These are phyloP conservation scores for Colletotrichum acutatum DNA, from an alignment of 2,329 filamentous ascomycete species.

Conservation along the genomic window DNA sequence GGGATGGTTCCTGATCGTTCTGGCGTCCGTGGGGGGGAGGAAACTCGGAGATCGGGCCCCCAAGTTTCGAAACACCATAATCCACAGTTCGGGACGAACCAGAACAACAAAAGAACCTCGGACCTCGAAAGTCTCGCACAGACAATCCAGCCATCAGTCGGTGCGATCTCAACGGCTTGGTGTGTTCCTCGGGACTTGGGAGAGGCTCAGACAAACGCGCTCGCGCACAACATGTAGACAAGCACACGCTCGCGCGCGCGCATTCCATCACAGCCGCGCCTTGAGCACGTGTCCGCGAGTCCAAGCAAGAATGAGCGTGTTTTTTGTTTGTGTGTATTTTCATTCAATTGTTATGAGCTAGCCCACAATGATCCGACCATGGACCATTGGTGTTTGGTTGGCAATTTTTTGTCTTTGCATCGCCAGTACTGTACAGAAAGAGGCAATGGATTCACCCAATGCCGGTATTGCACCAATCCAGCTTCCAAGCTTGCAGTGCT, in stretches of 20 bases:
- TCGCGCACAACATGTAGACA: not conserved
- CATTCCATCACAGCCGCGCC: conserved; percentile 1
- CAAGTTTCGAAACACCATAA: not conserved
- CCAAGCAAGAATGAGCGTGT: not conserved
- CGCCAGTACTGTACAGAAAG: conserved; percentile 35
- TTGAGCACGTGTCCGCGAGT: conserved; percentile 9
- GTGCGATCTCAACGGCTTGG: not conserved
- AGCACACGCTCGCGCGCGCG: conserved; percentile 11
- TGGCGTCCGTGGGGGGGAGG: not conserved
- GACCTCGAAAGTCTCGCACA: conserved; percentile 23
- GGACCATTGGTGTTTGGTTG: conserved; percentile 14
- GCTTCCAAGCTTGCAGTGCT: conserved; percentile 36
- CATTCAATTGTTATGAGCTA: conserved; percentile 33
- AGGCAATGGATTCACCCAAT: conserved; percentile 32
- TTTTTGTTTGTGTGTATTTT: conserved; percentile 33
- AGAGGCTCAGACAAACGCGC: conserved; percentile 18
- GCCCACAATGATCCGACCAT: conserved; percentile 28
- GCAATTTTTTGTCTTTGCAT: conserved; percentile 26
- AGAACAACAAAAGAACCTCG: not conserved
- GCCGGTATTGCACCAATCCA: conserved; percentile 26
- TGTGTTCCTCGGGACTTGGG: not conserved
- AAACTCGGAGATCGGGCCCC: no score
- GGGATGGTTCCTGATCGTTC: not conserved
- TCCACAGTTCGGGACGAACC: not conserved
- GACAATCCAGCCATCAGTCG: not conserved